phyloP scores from a whole-genome alignment of 495 filamentous ascomycete genomes.

The Lasiosphaeria hispida region DNA sequence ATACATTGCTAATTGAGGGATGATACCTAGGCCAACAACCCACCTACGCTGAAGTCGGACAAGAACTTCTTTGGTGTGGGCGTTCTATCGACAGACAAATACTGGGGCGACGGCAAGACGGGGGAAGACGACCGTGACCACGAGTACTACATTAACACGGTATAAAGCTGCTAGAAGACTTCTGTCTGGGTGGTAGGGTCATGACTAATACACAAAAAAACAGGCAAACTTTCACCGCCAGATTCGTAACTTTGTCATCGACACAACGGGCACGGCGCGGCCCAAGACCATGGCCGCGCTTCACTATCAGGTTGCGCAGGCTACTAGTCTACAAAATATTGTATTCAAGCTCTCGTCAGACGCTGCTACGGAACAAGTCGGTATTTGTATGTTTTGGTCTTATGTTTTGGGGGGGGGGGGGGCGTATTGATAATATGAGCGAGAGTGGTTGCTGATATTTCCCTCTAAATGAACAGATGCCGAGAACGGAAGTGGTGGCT shows the following conservation, averaged over 20 bases:
- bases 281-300: constrained; percentile 67
- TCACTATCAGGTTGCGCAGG: constrained; percentile 95
- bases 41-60: constrained; percentile 68
- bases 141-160: constrained; percentile 54
- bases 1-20: background rate
- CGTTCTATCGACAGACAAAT: constrained; percentile 80
- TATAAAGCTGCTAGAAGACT: no score
- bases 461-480: constrained; percentile 54
- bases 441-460: constrained; percentile 73
- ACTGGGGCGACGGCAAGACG: constrained; percentile 46
- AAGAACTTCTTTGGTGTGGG: constrained; percentile 71
- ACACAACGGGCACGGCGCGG: constrained; percentile 58
- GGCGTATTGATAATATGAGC: background rate
- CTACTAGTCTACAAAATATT: constrained; percentile 81
- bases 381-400: background rate
- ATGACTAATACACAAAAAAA: no score
- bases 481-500: constrained; percentile 75
- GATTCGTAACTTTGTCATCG: constrained; percentile 86
- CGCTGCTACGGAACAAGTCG: background rate
- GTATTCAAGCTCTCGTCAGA: constrained; percentile 43
- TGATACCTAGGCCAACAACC: constrained; percentile 38
- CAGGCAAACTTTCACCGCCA: constrained; percentile 95
- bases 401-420: background rate
- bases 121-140: constrained; percentile 3
- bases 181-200: no score